These are phyloP conservation scores for Cinchona pubescens DNA, from an alignment of 257 asterid species.

Conservation along the genomic window DNA sequence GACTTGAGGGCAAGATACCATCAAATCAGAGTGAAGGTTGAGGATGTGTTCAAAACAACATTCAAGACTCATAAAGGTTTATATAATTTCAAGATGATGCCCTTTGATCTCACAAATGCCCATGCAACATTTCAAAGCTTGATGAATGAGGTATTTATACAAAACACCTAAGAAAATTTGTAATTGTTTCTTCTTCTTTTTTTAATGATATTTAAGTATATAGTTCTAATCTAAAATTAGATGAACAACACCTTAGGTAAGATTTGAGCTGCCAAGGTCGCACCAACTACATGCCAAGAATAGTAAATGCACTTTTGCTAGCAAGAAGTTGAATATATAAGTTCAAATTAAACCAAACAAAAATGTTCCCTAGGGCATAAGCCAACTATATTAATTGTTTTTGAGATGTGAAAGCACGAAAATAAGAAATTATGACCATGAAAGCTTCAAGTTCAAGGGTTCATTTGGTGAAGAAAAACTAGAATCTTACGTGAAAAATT, in stretches of 20 bases:
- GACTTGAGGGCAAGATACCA: not conserved
- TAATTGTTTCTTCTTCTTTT: not conserved
- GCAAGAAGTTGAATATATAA: not conserved
- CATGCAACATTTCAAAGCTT: not conserved
- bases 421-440: too few species aligned
- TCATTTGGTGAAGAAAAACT: too few species aligned
- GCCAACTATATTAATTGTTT: too few species aligned
- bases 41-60: too few species aligned
- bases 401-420: too few species aligned
- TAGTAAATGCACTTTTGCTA: not conserved
- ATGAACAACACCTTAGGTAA: not conserved
- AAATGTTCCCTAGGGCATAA: too few species aligned
- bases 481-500: too few species aligned
- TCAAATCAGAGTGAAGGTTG: not conserved
- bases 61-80: too few species aligned
- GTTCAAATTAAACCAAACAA: too few species aligned
- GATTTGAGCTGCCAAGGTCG: accelerated
- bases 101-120: not conserved
- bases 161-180: not conserved
- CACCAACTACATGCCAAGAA: not conserved
- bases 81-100: not conserved
- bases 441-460: too few species aligned
- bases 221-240: not conserved
- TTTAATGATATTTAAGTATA: not conserved
- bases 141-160: too few species aligned